Conservation (phyloP, 2,329 filamentous ascomycete genomes). For the Chaetomiaceae sp. region DNA sequence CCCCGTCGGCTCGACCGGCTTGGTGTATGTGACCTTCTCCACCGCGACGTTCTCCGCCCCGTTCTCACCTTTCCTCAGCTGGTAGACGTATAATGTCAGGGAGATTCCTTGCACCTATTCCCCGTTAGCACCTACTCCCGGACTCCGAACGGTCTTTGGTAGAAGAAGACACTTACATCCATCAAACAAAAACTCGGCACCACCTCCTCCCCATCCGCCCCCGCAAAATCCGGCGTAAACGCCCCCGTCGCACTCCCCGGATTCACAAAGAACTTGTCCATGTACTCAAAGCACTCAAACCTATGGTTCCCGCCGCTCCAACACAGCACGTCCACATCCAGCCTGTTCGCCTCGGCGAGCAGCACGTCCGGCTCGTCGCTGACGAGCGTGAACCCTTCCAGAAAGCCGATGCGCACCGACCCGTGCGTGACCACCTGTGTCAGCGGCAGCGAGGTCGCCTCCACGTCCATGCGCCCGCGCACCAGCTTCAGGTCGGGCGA, state of each 20-base stretch:
- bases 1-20: constrained; percentile 59
- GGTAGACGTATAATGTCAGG: constrained; percentile 91
- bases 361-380: constrained; percentile 63
- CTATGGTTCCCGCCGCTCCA: constrained; percentile 61
- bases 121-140: not conserved
- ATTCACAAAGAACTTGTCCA: constrained; percentile 71
- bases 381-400: constrained; percentile 65
- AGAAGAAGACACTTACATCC: constrained; percentile 67
- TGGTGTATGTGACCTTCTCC: constrained; percentile 82
- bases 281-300: constrained; percentile 68
- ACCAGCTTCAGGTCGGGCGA: constrained; percentile 69
- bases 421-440: constrained; percentile 65
- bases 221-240: constrained; percentile 53
- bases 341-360: constrained; percentile 62
- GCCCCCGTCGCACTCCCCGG: constrained; percentile 64
- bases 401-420: constrained; percentile 60
- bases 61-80: constrained; percentile 71
- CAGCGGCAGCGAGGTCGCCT: constrained; percentile 60
- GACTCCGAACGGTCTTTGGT: not conserved
- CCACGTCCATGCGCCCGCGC: constrained; percentile 63
- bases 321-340: constrained; percentile 66
- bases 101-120: constrained; percentile 91
- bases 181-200: constrained; percentile 93
- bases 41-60: constrained; percentile 76
- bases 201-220: constrained; percentile 58